Evolutionary conservation across 2,329 filamentous ascomycete species (phyloP), one percentile per base, ranked within the genome.

Genomic region (Stagonosporopsis chrysanthemi): DNA sequence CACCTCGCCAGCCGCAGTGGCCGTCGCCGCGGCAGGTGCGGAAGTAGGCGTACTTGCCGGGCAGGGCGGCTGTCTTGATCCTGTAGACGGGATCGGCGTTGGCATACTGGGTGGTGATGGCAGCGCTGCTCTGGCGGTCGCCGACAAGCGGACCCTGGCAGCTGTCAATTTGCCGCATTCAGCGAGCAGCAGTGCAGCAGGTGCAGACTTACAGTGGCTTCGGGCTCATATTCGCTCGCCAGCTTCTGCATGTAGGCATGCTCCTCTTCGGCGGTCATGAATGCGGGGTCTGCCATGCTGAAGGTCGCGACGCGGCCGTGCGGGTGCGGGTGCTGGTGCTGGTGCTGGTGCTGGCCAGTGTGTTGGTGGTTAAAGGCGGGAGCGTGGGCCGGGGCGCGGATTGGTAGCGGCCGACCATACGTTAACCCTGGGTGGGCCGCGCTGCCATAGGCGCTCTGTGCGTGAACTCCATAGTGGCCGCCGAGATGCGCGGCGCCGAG

Each of bases 1-100:
- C 83, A 97, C 94, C 95, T 89, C 94, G 87, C 94, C 95, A 98
- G 70, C 94, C 95, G 78, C 95, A 98, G 75, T 96, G 96, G 57
- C 95, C 95, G 79, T 98, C 94, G 50, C 95, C 94, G 77, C 90
- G 88, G 75, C 97, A 87, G 11, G 89, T 89, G 52, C 95, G 91
- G 73, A 94, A 97, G 74, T 92, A 88, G 19, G 91, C 90, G 76
- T 96, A 97, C 54, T 89, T 91, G 68, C 88, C 84, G 6, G 92
- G 90, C 52, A 99, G 84, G 19, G 88, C 94, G 72, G 86, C 84
- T 45, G 93, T 97, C 82, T 98, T 98, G 57, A 89, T 86, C 47
- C 93, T 88, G 75, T 91, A 96, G 62, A 91, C 81, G 6, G 89
- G 87, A 75, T 98, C 93, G 60, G 92, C 93, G 77, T 90, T 90